Conservation (phyloP, 2,329 filamentous ascomycete genomes). For the Fusarium napiforme region DNA sequence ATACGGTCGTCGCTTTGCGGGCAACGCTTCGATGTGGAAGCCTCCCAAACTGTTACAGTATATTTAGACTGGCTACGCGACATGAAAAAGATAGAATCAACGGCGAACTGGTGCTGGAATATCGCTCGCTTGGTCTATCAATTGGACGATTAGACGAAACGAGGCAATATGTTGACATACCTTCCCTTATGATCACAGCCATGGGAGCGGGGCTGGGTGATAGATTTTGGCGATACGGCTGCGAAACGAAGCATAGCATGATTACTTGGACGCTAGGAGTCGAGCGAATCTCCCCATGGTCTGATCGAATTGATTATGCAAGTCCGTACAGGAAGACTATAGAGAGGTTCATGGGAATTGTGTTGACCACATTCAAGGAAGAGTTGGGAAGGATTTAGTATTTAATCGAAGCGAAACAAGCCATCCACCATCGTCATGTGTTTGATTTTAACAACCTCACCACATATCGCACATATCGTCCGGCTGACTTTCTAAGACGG, state of each 20-base stretch:
- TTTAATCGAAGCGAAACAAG: constrained; percentile 28
- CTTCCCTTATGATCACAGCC: neutral
- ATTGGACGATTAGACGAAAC: constrained; percentile 43
- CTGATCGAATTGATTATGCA: neutral
- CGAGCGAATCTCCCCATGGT: constrained; percentile 1
- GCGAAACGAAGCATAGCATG: constrained; percentile 14
- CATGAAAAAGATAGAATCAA: constrained; percentile 63
- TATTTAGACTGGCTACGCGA: constrained; percentile 71
- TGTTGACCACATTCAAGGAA: constrained; percentile 27
- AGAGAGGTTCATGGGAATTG: constrained; percentile 34
- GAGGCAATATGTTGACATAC: neutral
- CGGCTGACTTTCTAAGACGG: neutral
- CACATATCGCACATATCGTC: neutral
- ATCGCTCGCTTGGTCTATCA: constrained; percentile 60
- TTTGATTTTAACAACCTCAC: constrained; percentile 28
- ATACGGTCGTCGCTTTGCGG: constrained; percentile 62
- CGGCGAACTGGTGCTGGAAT: constrained; percentile 67
- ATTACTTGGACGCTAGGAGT: neutral
- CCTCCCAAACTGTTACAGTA: constrained; percentile 59
- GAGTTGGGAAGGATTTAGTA: constrained; percentile 14
- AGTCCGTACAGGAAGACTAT: constrained; percentile 16
- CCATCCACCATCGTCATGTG: neutral
- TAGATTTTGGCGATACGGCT: neutral
- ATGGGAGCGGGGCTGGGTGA: neutral
- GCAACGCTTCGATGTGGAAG: constrained; percentile 61